phyloP scores from a whole-genome alignment of 805 yeast species.

The Cyberlindnera samutprakarnensis region DNA sequence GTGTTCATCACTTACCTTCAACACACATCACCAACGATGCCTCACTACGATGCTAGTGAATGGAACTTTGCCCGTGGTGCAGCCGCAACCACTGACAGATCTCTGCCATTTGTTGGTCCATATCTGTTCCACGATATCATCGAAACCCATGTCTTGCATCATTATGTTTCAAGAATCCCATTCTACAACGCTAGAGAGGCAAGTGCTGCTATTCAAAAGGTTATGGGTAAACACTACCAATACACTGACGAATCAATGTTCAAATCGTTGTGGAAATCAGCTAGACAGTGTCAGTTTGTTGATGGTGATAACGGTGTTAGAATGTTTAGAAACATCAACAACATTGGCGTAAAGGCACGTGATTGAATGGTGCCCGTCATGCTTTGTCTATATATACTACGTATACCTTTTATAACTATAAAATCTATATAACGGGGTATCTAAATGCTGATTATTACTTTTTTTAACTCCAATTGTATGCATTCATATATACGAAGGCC shows the following conservation, averaged over 20 bases:
- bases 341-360: conserved; percentile 35
- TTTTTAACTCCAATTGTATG: too few relatives aligned
- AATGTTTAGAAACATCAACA: conserved; percentile 72
- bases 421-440: too few relatives aligned
- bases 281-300: conserved; percentile 63
- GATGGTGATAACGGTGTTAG: conserved; percentile 63
- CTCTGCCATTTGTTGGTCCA: conserved; percentile 73
- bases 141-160: conserved; percentile 87
- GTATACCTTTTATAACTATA: too few relatives aligned
- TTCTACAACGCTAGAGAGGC: conserved; percentile 83
- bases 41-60: conserved; percentile 67
- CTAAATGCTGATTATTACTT: too few relatives aligned
- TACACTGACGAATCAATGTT: conserved; percentile 68
- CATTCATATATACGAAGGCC: too few relatives aligned
- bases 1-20: conserved; percentile 81
- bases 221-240: conserved; percentile 77
- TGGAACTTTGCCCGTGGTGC: conserved; percentile 91
- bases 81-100: conserved; percentile 81
- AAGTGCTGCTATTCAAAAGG: conserved; percentile 69
- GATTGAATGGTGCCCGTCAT: background rate
- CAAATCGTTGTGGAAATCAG: conserved; percentile 53
- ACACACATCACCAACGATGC: conserved; percentile 73
- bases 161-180: conserved; percentile 76
- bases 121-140: conserved; percentile 81
- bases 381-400: too few relatives aligned